Evolutionary conservation across 179 eudicot genomes (phyloP).

Genomic region (Sideroxylon spinosum): DNA sequence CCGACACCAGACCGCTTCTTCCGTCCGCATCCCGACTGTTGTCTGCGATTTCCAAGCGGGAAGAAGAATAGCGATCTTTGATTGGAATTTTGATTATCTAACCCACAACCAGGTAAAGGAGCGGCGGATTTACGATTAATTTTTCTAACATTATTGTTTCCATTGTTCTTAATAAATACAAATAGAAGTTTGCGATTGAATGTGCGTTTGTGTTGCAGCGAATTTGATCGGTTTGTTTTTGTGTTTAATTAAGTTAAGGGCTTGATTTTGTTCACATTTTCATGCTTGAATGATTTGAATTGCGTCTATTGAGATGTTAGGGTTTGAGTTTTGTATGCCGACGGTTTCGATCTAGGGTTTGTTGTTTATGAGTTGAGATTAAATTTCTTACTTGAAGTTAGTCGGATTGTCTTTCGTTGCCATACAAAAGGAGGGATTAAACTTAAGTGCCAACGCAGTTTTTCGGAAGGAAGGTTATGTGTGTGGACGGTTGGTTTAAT

Average conservation of each 20-base stretch:
- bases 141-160: background rate
- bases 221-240: background rate
- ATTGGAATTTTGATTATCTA: background rate
- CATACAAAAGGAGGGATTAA: too few species aligned
- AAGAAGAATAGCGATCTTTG: background rate
- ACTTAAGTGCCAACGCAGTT: too few species aligned
- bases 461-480: too few species aligned
- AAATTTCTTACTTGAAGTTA: background rate
- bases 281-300: background rate
- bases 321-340: background rate
- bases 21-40: too few species aligned
- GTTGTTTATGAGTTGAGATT: background rate
- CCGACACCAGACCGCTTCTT: too few species aligned
- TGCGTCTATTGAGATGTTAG: background rate
- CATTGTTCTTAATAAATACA: background rate
- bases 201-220: background rate
- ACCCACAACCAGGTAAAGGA: background rate
- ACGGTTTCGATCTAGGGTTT: background rate
- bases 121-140: background rate
- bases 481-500: too few species aligned
- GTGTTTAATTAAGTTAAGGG: background rate
- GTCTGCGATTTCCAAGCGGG: too few species aligned
- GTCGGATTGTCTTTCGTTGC: too few species aligned
- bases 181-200: background rate
- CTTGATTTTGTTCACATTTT: background rate